These are phyloP conservation scores for Nectriaceae sp. DNA, from an alignment of 2,329 filamentous ascomycete genomes.

Conservation along the genomic window DNA sequence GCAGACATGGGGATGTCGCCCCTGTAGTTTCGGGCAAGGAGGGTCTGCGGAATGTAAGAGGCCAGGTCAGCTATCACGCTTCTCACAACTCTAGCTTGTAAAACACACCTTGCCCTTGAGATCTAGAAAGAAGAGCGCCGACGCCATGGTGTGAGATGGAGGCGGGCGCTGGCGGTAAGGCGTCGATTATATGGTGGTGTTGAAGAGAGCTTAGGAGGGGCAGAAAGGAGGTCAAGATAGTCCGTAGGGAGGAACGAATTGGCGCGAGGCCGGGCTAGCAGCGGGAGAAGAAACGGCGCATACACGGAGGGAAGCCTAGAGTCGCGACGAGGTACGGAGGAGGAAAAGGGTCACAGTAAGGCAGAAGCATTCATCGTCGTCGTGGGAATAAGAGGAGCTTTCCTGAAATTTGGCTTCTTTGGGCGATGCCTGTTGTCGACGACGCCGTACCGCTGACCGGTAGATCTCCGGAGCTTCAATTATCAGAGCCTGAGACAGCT, in stretches of 20 bases:
- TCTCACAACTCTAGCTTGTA: neutral
- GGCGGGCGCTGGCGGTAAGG: conserved; percentile 25
- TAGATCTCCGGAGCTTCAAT: neutral
- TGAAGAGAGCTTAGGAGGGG: conserved; percentile 17
- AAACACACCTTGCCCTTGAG: conserved; percentile 92
- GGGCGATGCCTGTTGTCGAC: conserved; percentile 10
- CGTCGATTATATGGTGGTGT: conserved; percentile 20
- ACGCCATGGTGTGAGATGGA: conserved; percentile 71
- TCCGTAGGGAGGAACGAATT: conserved; percentile 24
- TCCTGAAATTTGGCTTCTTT: conserved; percentile 30
- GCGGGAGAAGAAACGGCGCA: conserved; percentile 16
- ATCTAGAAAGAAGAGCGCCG: conserved; percentile 96
- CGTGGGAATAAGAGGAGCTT: conserved; percentile 8
- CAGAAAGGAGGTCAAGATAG: conserved; percentile 26
- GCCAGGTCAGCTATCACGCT: neutral
- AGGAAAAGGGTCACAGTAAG: conserved; percentile 22
- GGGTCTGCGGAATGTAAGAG: conserved; percentile 65
- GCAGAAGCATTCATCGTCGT: conserved; percentile 28
- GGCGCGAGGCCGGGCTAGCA: conserved; percentile 22
- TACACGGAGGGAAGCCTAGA: conserved; percentile 13
- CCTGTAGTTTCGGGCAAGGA: conserved; percentile 96
- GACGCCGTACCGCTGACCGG: neutral
- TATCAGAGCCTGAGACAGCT: too few species aligned
- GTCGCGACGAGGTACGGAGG: too few species aligned
- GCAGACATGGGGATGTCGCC: conserved; percentile 99